These are phyloP conservation scores for Scopulariopsis brevicaulis DNA, from an alignment of 2,329 filamentous ascomycete species.

Conservation along the genomic window DNA sequence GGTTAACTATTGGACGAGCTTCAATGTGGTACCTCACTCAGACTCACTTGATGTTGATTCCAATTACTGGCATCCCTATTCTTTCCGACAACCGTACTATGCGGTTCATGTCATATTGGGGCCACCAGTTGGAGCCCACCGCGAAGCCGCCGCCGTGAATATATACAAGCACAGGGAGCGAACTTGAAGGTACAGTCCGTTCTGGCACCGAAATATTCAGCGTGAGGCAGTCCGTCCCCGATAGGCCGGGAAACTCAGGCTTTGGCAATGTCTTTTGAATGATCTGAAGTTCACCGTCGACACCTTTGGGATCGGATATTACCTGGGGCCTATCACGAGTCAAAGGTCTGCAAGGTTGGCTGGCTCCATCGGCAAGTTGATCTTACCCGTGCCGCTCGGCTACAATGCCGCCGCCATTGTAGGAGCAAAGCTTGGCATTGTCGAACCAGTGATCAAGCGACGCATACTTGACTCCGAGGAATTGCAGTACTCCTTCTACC, in stretches of 20 bases:
- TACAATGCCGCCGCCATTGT: constrained; percentile 10
- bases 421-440: constrained; percentile 6
- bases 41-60: constrained; percentile 21
- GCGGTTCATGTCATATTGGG: constrained; percentile 33
- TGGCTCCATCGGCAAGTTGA: constrained; percentile 10
- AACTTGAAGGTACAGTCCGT: constrained; percentile 6
- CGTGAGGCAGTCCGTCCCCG: constrained; percentile 36
- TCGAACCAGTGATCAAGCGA: constrained; percentile 9
- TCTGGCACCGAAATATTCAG: constrained; percentile 38
- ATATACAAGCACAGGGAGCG: constrained; percentile 37
- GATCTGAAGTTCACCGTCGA: constrained; percentile 30
- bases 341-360: no score
- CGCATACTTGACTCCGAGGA: constrained; percentile 13
- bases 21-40: constrained; percentile 15
- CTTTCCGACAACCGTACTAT: constrained; percentile 31
- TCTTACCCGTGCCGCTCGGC: constrained; percentile 22
- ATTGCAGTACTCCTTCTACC: constrained; percentile 8
- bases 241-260: constrained; percentile 21
- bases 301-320: constrained; percentile 25
- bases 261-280: constrained; percentile 34
- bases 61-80: constrained; percentile 18
- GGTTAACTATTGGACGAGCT: no score
- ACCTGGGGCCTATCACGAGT: no score
- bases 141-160: constrained; percentile 40
- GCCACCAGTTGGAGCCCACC: constrained; percentile 38